Percentiles rank a stretch among this genome's conserved stretches.
Conservation (phyloP, 2,329 filamentous ascomycete species). For the Metarhizium guizhouense region DNA sequence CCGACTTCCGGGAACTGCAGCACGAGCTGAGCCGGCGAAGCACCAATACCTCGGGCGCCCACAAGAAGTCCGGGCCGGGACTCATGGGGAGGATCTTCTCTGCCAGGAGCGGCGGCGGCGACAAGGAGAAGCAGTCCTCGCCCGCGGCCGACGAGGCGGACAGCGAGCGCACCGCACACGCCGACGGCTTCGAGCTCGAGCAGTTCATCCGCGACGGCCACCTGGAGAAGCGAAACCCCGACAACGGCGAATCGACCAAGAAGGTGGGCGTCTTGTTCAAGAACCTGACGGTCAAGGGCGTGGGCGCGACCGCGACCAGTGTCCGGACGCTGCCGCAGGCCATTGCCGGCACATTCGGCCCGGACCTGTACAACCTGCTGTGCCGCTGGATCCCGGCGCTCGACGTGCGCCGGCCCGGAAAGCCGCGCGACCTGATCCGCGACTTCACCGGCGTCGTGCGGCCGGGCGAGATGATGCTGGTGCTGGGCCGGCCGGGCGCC, state of each 20-base stretch:
- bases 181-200: slow-evolving; percentile 58
- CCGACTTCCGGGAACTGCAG: slow-evolving; percentile 14
- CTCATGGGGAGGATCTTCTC: slow-evolving; percentile 2
- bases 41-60: slow-evolving; percentile 4
- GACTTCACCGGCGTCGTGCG: slow-evolving; percentile 26
- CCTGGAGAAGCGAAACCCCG: slow-evolving; percentile 59
- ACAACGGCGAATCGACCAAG: slow-evolving; percentile 52
- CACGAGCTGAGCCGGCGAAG: slow-evolving; percentile 14
- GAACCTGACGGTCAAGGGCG: slow-evolving; percentile 64
- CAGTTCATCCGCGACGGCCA: slow-evolving; percentile 66
- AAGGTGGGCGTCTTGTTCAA: slow-evolving; percentile 72
- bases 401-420: not conserved
- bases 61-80: not conserved
- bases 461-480: slow-evolving; percentile 28
- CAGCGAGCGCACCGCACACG: slow-evolving; percentile 10
- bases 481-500: slow-evolving; percentile 60
- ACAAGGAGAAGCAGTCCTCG: slow-evolving; percentile 4
- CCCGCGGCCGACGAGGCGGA: not conserved
- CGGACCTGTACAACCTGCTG: slow-evolving; percentile 62
- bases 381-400: slow-evolving; percentile 25
- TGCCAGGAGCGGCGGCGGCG: not conserved
- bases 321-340: slow-evolving; percentile 67
- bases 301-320: slow-evolving; percentile 56
- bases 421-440: slow-evolving; percentile 4
- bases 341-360: slow-evolving; percentile 69